Evolutionary conservation across 164 flowering plant species (phyloP).

Genomic region (Aristolochia contorta): DNA sequence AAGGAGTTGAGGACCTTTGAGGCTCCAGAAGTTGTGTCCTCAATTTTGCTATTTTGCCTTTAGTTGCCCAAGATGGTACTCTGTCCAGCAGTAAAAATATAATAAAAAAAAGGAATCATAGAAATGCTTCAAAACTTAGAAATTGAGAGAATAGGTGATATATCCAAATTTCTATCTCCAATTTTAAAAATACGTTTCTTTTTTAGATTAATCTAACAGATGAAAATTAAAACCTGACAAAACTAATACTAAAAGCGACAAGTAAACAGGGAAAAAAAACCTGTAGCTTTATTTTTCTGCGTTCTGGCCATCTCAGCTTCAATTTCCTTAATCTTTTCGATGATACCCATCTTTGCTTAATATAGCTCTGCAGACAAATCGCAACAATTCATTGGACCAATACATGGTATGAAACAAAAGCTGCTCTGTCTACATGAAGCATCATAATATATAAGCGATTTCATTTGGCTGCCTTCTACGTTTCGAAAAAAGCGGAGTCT

Average conservation of each 20-base stretch:
- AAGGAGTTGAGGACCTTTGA: constrained; percentile 41
- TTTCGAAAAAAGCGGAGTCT: too few species aligned
- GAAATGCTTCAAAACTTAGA: not conserved
- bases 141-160: not conserved
- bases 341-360: constrained; percentile 69
- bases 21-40: constrained; percentile 97
- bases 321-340: constrained; percentile 94
- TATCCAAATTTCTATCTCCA: not conserved
- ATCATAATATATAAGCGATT: too few species aligned
- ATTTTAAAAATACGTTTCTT: too few species aligned
- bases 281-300: constrained; percentile 99
- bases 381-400: too few species aligned
- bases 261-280: constrained; percentile 34
- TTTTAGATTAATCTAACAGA: too few species aligned
- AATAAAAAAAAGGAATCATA: not conserved
- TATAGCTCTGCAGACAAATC: not conserved
- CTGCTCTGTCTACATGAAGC: too few species aligned
- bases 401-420: too few species aligned
- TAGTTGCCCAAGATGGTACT: constrained; percentile 98
- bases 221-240: too few species aligned
- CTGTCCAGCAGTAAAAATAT: constrained; percentile 31
- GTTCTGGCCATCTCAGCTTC: constrained; percentile 99
- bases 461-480: too few species aligned
- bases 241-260: too few species aligned
- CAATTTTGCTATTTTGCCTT: constrained; percentile 96